Base-by-base conservation (phyloP, 2,329 filamentous ascomycete genomes). In the Thelonectria discophora region DNA sequence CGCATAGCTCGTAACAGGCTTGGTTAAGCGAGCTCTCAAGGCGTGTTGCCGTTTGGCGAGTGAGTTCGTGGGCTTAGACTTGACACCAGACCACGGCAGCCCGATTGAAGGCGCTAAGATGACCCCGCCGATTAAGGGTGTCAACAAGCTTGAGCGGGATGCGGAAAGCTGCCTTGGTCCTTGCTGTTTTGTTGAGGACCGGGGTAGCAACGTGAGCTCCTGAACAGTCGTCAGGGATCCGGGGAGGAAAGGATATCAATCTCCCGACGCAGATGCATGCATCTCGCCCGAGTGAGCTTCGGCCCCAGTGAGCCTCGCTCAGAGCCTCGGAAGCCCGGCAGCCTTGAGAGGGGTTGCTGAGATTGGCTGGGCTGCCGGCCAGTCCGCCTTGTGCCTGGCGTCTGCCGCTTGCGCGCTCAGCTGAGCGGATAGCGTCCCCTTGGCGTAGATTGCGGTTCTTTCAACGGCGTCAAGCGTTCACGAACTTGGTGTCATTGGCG, bases 351-450 rank as follows among this genome's bases (percentile, higher is more conserved):
- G 21, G 45, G 18, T 32, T 13, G 21, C 30, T 52, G 57, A 51
- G 50, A 60, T 60, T 62, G 52, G 46, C 48, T 17, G 37, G 42
- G 47, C n/a, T 30, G 40, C 13, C 45, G 27, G 24, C 21, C 32
- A 63, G 52, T 67, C 64, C 61, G 63, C 53, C 64, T 64, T 49
- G 63, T 56, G 32, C 40, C 57, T 55, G 57, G 53, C 17, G 20
- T 34, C 34, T 53, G 51, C 53, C 54, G 43, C 43, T 55, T 51
- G 45, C 21, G 24, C 46, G n/a, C 45, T 58, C 63, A 71, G 68
- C 69, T 71, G 69, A 71, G 69, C 59, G 34, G 20, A 52, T 70
- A 66, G 67, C 56, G 66, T 12, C 32, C 27, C 20, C 55, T 60
- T 69, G 63, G 67, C 62, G 66, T 39, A n/a, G 27, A 32, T 53